A percentile compares a stretch with the other conserved stretches of the same genome.
phyloP scores from a whole-genome alignment of 257 asterid species.

The Przewalskia tangutica region DNA sequence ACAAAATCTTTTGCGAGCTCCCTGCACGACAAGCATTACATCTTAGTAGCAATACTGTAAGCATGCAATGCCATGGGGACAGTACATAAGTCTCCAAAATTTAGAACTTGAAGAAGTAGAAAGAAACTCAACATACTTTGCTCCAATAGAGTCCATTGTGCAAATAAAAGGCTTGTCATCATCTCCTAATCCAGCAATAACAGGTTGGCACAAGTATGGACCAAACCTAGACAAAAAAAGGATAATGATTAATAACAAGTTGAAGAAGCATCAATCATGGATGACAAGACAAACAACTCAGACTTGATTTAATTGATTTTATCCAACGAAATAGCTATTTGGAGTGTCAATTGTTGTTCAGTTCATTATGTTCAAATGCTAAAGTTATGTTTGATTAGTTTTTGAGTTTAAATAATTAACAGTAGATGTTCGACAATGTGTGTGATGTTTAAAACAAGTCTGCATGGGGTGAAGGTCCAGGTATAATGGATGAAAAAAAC shows the following conservation, averaged over 20 bases:
- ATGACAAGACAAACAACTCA: neutral
- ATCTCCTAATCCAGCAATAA: slow-evolving; percentile 90
- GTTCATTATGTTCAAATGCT: neutral
- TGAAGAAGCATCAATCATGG: neutral
- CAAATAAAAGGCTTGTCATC: slow-evolving; percentile 92
- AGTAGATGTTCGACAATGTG: neutral
- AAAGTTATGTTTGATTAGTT: neutral
- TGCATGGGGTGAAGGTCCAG: neutral
- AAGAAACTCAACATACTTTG: slow-evolving; percentile 48
- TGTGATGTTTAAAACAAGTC: neutral
- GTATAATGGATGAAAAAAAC: neutral
- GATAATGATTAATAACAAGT: neutral
- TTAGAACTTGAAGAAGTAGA: neutral
- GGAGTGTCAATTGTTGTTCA: neutral
- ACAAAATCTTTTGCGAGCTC: slow-evolving; percentile 98
- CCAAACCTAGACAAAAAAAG: slow-evolving; percentile 52
- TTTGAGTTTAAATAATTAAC: neutral
- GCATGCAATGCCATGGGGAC: neutral
- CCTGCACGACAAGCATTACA: slow-evolving; percentile 28
- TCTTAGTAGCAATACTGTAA: neutral
- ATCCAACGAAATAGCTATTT: neutral
- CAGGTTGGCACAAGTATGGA: slow-evolving; percentile 96
- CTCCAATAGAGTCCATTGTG: slow-evolving; percentile 97
- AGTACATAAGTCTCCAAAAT: neutral
- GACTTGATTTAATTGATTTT: neutral